Evolutionary conservation across 345 rosid species (phyloP), one percentile per base, ranked within the genome.

Genomic region (Eucalyptus curtisii): DNA sequence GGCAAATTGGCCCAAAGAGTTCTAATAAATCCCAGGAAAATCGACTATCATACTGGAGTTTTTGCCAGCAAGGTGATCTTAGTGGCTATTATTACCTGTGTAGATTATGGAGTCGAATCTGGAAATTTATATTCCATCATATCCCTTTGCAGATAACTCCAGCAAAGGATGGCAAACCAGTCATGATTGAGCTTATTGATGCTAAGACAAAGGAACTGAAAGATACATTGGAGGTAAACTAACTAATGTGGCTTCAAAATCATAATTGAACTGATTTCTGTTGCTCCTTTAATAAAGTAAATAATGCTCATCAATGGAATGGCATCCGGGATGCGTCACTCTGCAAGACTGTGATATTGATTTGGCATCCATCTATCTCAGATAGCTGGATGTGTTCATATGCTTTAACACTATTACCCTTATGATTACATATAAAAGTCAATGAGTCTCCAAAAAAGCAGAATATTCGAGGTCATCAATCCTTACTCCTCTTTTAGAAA

Each of bases 1-100:
- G 94, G 99, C 76, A 98, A 98, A 92, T 90, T 98, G 90, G 99
- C 99, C 82, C 99, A 98, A 90, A 94, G 99, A 90, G 97, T 97
- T 91, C 93, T 97, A 64, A 95, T 98, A 89, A 98, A 96, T 93
- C 99, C 99, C 87, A 92, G 99, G 90, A 96, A 97, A 85, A 98
- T 98, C 31, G 99, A 98, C 92, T 97, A 96, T 90, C 96, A 97
- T 86, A 96, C 97, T 55, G 99, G 99, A 80, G 99, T 98, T 17
- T 97, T 98, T 91, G 99, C 99, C 89, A 93, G 94, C 92, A 98
- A 96, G 96, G 99, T 98, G 92, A 71, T 89, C 37, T 47, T 12
- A 47, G 30, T 47, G 50, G 40, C 52, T 61, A 30, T 47, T 64
- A 47, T 31, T 57, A 86, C 33, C 57, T 22, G 85, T 71, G 57